phyloP scores from a whole-genome alignment of 352 stramenopile genomes.

The Stephanocyclus meneghinianus region DNA sequence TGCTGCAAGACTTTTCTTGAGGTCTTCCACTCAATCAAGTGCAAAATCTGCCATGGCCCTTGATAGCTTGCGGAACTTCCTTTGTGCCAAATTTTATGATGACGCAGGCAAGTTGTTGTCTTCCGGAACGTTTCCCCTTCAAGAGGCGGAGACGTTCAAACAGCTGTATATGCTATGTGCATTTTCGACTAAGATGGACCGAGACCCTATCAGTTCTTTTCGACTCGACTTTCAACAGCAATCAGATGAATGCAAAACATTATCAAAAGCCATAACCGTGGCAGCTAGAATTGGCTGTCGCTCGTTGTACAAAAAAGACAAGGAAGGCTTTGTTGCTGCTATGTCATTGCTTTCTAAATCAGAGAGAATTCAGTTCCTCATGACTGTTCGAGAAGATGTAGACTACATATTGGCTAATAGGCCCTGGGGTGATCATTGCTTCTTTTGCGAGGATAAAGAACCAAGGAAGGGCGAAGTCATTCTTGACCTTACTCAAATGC shows the following conservation, averaged over 20 bases:
- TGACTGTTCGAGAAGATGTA: constrained; percentile 8
- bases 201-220: constrained; percentile 17
- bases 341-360: constrained; percentile 11
- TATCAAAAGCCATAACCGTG: constrained; percentile 20
- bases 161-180: constrained; percentile 10
- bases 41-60: constrained; percentile 3
- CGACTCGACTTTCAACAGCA: constrained; percentile 11
- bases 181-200: not conserved
- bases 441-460: constrained; percentile 14
- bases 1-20: constrained; percentile 36
- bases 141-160: constrained; percentile 12
- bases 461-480: not conserved
- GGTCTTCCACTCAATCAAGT: not conserved
- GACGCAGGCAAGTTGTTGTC: constrained; percentile 9
- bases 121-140: constrained; percentile 13
- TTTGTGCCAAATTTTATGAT: constrained; percentile 22
- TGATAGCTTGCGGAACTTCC: constrained; percentile 18
- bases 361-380: constrained; percentile 31
- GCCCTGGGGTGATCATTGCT: constrained; percentile 18
- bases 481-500: constrained; percentile 30
- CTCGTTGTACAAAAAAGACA: constrained; percentile 13
- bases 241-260: constrained; percentile 1
- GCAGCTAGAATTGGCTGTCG: constrained; percentile 36
- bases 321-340: constrained; percentile 14
- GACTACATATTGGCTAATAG: constrained; percentile 23